phyloP scores from a whole-genome alignment of 2,329 filamentous ascomycete species.

The Fusarium aywerte region DNA sequence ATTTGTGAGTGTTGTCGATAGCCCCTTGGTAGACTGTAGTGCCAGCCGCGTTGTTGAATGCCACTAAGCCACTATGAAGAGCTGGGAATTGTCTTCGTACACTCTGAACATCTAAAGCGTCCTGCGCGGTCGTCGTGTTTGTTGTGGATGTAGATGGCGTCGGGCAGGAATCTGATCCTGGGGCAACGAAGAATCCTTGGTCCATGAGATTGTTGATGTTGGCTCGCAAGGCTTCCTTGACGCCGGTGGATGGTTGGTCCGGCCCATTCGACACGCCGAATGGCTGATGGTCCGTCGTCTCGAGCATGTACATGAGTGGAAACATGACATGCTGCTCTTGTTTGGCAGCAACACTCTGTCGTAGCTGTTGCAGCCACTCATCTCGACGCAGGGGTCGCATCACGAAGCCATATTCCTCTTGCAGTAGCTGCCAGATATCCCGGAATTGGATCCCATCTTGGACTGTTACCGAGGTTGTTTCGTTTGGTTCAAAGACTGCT shows the following conservation, averaged over 20 bases:
- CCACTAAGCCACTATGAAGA: neutral
- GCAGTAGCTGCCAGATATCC: neutral
- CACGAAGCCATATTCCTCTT: neutral
- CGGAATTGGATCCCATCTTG: neutral
- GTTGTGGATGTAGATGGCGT: too few species aligned
- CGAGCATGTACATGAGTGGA: constrained; percentile 1
- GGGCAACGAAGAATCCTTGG: neutral
- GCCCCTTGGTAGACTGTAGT: neutral
- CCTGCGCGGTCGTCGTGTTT: neutral
- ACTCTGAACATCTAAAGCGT: neutral
- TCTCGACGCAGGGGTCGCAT: neutral
- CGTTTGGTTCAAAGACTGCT: neutral
- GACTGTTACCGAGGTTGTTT: neutral
- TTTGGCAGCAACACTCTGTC: neutral
- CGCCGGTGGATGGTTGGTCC: neutral
- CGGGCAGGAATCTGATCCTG: neutral
- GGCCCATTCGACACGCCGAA: neutral
- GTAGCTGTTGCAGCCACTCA: neutral
- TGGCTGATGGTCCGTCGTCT: neutral
- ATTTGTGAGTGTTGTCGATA: neutral
- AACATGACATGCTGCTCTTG: neutral
- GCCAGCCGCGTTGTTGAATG: constrained; percentile 1
- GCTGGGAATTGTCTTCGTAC: neutral
- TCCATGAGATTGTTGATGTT: neutral
- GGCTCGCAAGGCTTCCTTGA: neutral